phyloP scores from a whole-genome alignment of 768 basidiomycete genomes.

The Tylopilus subfusipes region DNA sequence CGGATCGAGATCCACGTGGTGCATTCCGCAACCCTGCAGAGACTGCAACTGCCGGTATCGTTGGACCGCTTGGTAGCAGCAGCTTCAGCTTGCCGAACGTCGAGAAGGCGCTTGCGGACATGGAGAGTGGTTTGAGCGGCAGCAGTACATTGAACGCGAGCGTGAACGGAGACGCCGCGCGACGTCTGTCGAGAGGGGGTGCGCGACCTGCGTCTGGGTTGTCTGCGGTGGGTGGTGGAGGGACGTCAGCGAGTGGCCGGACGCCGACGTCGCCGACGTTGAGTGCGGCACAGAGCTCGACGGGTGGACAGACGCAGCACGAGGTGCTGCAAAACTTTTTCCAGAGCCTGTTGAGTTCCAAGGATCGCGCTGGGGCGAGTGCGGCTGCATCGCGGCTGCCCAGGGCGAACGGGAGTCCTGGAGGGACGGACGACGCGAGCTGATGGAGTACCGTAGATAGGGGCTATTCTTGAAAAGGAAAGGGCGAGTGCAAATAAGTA shows the following conservation, averaged over 20 bases:
- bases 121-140: conserved; percentile 61
- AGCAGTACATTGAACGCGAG: conserved; percentile 34
- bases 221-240: conserved; percentile 36
- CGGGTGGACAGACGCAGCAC: conserved; percentile 66
- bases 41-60: conserved; percentile 62
- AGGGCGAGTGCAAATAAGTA: conserved; percentile 6
- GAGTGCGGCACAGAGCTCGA: conserved; percentile 39
- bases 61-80: conserved; percentile 88
- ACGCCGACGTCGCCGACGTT: conserved; percentile 40
- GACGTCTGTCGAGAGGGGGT: conserved; percentile 31
- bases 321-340: conserved; percentile 88
- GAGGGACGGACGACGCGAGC: conserved; percentile 38
- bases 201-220: conserved; percentile 35
- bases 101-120: conserved; percentile 81
- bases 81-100: conserved; percentile 85
- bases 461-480: neutral
- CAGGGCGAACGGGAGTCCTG: conserved; percentile 36
- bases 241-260: conserved; percentile 30
- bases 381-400: conserved; percentile 29
- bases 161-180: conserved; percentile 34
- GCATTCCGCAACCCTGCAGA: conserved; percentile 80
- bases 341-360: conserved; percentile 72
- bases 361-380: conserved; percentile 47
- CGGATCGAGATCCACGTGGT: conserved; percentile 84
- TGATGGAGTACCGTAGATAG: conserved; percentile 8